A percentile compares a stretch with the other conserved stretches of the same genome.
phyloP scores from a whole-genome alignment of 495 filamentous ascomycete genomes.

The Neurospora terricola region DNA sequence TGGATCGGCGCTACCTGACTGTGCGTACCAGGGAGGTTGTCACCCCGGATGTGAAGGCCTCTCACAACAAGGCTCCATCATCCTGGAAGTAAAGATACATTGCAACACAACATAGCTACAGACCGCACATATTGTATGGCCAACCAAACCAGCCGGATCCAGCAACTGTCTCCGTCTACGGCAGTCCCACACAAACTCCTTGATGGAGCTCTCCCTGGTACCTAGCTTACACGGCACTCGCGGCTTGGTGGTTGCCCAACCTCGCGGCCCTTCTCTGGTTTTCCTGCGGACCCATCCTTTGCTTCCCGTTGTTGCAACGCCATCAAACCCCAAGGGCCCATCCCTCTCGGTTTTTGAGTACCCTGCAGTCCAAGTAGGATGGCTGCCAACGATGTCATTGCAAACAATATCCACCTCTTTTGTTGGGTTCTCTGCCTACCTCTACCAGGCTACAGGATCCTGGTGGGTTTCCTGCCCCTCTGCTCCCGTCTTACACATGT shows the following conservation, averaged over 20 bases:
- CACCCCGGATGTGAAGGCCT: background rate
- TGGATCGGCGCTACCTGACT: background rate
- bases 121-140: background rate
- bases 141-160: constrained; percentile 3
- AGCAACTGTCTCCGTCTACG: constrained; percentile 2
- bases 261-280: constrained; percentile 4
- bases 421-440: background rate
- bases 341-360: background rate
- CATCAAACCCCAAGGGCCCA: background rate
- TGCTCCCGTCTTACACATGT: constrained; percentile 8
- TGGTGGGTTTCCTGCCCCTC: background rate
- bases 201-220: background rate
- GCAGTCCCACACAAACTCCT: background rate
- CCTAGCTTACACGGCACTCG: background rate
- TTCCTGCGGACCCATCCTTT: constrained; percentile 1
- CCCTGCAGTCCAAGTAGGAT: constrained; percentile 10
- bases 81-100: background rate
- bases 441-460: background rate
- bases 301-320: constrained; percentile 3
- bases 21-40: background rate
- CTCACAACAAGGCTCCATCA: background rate
- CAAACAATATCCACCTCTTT: background rate
- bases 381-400: constrained; percentile 8
- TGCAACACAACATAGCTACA: background rate
- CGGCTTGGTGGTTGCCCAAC: constrained; percentile 7